phyloP scores from a whole-genome alignment of 2,329 filamentous ascomycete genomes.

The Colletotrichum acutatum region DNA sequence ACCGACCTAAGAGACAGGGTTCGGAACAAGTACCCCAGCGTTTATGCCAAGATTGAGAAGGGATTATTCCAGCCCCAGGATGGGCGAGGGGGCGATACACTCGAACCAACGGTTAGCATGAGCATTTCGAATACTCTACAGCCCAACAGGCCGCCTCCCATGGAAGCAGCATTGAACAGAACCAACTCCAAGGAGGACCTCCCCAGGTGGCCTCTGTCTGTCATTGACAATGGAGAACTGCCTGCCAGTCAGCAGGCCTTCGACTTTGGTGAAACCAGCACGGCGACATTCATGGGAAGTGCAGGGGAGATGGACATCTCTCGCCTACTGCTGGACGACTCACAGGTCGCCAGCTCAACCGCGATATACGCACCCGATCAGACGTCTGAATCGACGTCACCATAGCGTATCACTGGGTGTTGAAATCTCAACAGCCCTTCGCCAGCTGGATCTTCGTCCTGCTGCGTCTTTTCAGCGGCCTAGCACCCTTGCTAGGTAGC shows the following conservation, averaged over 20 bases:
- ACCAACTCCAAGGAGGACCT: conserved; percentile 60
- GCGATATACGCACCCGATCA: conserved; percentile 41
- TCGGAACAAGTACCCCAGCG: conserved; percentile 71
- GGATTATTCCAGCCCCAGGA: conserved; percentile 60
- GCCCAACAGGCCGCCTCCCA: conserved; percentile 48
- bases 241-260: conserved; percentile 45
- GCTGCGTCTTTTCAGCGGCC: neutral
- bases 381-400: conserved; percentile 26
- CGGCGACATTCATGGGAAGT: conserved; percentile 52
- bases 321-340: conserved; percentile 67
- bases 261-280: conserved; percentile 56
- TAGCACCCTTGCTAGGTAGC: neutral
- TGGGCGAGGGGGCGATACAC: conserved; percentile 50
- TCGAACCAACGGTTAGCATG: conserved; percentile 64
- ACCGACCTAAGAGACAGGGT: conserved; percentile 73
- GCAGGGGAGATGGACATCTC: conserved; percentile 72
- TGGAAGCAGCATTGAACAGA: conserved; percentile 53
- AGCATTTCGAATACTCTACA: conserved; percentile 59
- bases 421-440: neutral
- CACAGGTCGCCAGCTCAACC: conserved; percentile 43
- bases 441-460: neutral
- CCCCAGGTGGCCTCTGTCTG: conserved; percentile 53
- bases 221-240: conserved; percentile 44
- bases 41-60: conserved; percentile 68
- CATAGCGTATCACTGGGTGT: neutral